Percentiles rank a stretch among this genome's conserved stretches.
Conservation (phyloP, 768 basidiomycete genomes). For the Holtermanniella nyarrowii region DNA sequence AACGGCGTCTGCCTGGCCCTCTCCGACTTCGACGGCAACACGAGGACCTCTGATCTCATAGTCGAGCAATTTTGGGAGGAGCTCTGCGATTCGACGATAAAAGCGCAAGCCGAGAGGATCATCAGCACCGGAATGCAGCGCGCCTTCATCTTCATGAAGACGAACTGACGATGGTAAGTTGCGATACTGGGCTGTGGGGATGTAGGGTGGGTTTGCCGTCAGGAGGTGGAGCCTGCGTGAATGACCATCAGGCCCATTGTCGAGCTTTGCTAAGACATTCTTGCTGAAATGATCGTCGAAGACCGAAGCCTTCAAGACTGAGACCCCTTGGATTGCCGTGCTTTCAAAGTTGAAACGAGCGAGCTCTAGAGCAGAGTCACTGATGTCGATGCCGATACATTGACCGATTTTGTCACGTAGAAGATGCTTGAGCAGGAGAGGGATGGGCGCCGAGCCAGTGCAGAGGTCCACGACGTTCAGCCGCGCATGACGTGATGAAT, state of each 20-base stretch:
- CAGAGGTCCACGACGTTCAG: constrained; percentile 70
- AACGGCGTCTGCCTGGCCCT: constrained; percentile 59
- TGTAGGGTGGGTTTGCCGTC: constrained; percentile 49
- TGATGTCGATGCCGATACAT: constrained; percentile 21
- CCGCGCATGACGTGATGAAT: constrained; percentile 11
- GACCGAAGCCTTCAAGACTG: not conserved
- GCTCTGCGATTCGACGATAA: constrained; percentile 60
- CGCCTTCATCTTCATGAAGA: constrained; percentile 67
- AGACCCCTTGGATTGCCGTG: not conserved
- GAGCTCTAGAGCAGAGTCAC: constrained; percentile 15
- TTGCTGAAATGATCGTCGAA: not conserved
- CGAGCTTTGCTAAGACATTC: not conserved
- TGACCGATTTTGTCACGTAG: constrained; percentile 3
- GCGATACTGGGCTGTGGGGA: constrained; percentile 57
- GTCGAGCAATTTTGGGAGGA: constrained; percentile 50
- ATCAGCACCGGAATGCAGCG: constrained; percentile 65
- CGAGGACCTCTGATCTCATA: constrained; percentile 12
- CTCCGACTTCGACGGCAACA: constrained; percentile 71
- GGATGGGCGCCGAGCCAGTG: constrained; percentile 86
- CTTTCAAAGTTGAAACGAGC: constrained; percentile 14
- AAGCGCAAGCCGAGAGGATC: constrained; percentile 52
- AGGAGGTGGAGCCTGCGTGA: too few species aligned
- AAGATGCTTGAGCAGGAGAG: constrained; percentile 61
- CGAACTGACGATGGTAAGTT: constrained; percentile 58
- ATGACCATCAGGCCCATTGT: too few species aligned